Evolutionary conservation across 768 basidiomycete genomes (phyloP), one percentile per base, ranked within the genome.

Genomic region (Rhizopogon sp.): DNA sequence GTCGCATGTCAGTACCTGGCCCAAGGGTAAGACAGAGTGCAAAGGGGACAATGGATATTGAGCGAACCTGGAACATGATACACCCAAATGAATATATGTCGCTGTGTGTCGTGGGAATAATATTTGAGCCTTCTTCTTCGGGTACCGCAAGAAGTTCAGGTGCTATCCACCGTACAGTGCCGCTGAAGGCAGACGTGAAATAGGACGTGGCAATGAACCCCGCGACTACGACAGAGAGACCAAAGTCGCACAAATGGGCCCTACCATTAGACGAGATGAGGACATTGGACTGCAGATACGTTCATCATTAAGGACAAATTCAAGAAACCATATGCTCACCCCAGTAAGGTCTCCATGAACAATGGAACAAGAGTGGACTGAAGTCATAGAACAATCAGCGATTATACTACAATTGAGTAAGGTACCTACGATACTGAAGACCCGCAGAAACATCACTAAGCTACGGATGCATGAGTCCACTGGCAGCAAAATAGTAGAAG

Each of bases 171-270:
- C 49, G 13, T 16, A 39, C 39, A 28, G 50, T 39, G n/a, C 54
- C 54, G 20, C 28, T 49, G 33, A 49, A 49, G 33, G 33, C 47
- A 22, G 45, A 31, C 11, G 50, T 31, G 1, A 57, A 57, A n/a
- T 63, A 59, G 5, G 55, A 55, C 22, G 43, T 46, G 7, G 53
- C 59, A 1, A 43, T 41, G 2, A 60, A 54, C 37, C 58, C 56
- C 3, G 40, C 52, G 25, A 60, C 35, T 2, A 63, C 5, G 16
- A 44, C 60, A n/a, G 57, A 63, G 4, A 78, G 65, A 3, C 78
- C 77, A 56, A 80, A 80, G 57, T 80, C 78, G 13, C 75, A 67
- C 6, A 78, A 64, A 39, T 70, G 74, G 1, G 76, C 75, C 17
- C 64, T 62, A 2, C 69, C 67, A 4, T 64, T 53, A 10, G 62